Conservation (phyloP, 148 eudicot species). For the Mesembryanthemum crystallinum region DNA sequence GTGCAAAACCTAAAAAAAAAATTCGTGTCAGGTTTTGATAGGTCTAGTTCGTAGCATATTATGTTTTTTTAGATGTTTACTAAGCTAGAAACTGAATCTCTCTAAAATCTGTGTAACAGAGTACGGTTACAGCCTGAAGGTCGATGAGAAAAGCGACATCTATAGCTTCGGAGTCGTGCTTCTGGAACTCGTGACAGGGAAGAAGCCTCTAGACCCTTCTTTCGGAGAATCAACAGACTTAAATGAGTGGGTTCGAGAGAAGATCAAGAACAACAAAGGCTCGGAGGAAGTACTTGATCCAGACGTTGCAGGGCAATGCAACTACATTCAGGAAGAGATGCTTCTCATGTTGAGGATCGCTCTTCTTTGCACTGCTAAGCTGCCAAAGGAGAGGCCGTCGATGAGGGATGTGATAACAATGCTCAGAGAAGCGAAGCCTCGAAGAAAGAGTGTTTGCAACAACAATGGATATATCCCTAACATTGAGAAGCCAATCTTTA, state of each 20-base stretch:
- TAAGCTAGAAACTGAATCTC: neutral
- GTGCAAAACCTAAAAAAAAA: too few species aligned
- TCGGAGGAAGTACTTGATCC: slow-evolving; percentile 33
- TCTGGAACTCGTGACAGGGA: slow-evolving; percentile 45
- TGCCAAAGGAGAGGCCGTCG: slow-evolving; percentile 44
- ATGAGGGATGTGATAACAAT: slow-evolving; percentile 43
- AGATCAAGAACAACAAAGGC: slow-evolving; percentile 31
- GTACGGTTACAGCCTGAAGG: slow-evolving; percentile 46
- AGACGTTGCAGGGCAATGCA: slow-evolving; percentile 38
- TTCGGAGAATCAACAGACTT: slow-evolving; percentile 40
- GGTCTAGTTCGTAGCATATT: too few species aligned
- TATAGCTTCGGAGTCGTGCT: slow-evolving; percentile 50
- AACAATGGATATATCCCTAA: slow-evolving; percentile 29
- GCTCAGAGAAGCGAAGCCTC: slow-evolving; percentile 49
- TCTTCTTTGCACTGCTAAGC: slow-evolving; percentile 40
- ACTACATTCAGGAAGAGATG: slow-evolving; percentile 48
- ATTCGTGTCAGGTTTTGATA: too few species aligned
- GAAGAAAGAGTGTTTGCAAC: slow-evolving; percentile 42
- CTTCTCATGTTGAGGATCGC: slow-evolving; percentile 36
- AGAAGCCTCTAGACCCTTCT: slow-evolving; percentile 39
- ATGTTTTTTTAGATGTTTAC: too few species aligned
- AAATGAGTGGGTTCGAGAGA: slow-evolving; percentile 39
- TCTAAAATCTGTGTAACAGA: slow-evolving; percentile 24
- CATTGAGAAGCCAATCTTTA: slow-evolving; percentile 40
- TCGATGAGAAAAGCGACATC: slow-evolving; percentile 48